Evolutionary conservation across 2,329 filamentous ascomycete species (phyloP).

Genomic region (Colletotrichum cuscutae): DNA sequence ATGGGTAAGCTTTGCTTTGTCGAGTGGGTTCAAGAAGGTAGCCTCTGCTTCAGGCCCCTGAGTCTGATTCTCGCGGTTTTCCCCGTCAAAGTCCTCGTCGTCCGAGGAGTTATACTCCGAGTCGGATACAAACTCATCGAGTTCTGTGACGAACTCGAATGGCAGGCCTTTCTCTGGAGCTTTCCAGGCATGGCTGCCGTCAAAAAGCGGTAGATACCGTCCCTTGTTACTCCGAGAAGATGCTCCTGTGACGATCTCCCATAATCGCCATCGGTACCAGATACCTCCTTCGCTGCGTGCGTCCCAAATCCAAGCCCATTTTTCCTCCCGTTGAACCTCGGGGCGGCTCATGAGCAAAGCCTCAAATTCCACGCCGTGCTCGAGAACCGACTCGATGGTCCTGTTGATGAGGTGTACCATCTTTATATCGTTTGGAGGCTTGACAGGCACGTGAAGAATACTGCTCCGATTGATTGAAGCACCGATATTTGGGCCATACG

Average conservation of each 20-base stretch:
- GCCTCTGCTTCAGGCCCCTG: conserved; percentile 59
- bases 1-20: conserved; percentile 86
- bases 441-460: conserved; percentile 76
- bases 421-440: conserved; percentile 80
- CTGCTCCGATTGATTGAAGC: conserved; percentile 54
- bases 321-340: conserved; percentile 86
- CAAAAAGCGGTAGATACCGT: conserved; percentile 75
- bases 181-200: conserved; percentile 81
- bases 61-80: conserved; percentile 59
- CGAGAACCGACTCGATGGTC: conserved; percentile 82
- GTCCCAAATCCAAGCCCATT: conserved; percentile 96
- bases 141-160: conserved; percentile 81
- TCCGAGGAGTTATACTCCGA: conserved; percentile 89
- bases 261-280: conserved; percentile 93
- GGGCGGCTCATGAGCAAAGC: conserved; percentile 89
- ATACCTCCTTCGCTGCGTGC: conserved; percentile 80
- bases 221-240: conserved; percentile 56
- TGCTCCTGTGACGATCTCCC: conserved; percentile 82
- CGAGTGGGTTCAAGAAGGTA: conserved; percentile 81
- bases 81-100: conserved; percentile 78
- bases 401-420: conserved; percentile 88
- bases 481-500: conserved; percentile 62
- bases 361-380: conserved; percentile 88
- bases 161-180: conserved; percentile 77
- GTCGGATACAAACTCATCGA: conserved; percentile 86